Percentiles rank a stretch among this genome's conserved stretches.
Evolutionary conservation across 1,139 yeast genomes (phyloP).

Genomic region (Spencermartinsiella ligniputridi): DNA sequence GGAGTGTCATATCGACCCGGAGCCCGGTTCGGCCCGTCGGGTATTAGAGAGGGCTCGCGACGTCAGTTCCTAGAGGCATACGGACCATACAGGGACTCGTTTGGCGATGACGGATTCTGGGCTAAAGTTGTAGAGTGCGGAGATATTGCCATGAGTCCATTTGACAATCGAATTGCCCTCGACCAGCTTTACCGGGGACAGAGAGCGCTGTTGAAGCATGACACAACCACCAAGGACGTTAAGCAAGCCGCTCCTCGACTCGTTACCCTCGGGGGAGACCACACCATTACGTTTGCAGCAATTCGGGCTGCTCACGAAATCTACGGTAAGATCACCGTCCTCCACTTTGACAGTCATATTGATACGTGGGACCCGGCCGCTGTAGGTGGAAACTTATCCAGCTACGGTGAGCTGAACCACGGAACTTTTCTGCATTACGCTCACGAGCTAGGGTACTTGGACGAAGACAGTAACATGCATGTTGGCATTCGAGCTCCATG

Average conservation of each 20-base stretch:
- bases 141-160: conserved; percentile 75
- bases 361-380: conserved; percentile 69
- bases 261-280: conserved; percentile 75
- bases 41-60: conserved; percentile 67
- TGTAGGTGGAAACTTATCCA: conserved; percentile 54
- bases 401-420: conserved; percentile 51
- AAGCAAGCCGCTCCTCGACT: conserved; percentile 21
- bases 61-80: background rate
- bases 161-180: conserved; percentile 67
- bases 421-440: conserved; percentile 72
- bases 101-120: conserved; percentile 3
- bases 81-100: conserved; percentile 7
- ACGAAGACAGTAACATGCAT: conserved; percentile 53
- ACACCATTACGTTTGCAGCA: conserved; percentile 65
- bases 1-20: conserved; percentile 72
- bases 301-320: conserved; percentile 54
- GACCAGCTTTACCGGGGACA: conserved; percentile 64
- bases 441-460: conserved; percentile 50
- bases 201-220: conserved; percentile 55
- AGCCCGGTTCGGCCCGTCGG: conserved; percentile 76
- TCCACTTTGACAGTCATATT: conserved; percentile 74
- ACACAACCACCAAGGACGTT: background rate
- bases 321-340: conserved; percentile 60
- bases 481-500: conserved; percentile 64
- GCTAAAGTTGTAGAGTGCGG: conserved; percentile 68